These are phyloP conservation scores for Malus hybrid DNA, from an alignment of 331 rosid species.

Conservation along the genomic window DNA sequence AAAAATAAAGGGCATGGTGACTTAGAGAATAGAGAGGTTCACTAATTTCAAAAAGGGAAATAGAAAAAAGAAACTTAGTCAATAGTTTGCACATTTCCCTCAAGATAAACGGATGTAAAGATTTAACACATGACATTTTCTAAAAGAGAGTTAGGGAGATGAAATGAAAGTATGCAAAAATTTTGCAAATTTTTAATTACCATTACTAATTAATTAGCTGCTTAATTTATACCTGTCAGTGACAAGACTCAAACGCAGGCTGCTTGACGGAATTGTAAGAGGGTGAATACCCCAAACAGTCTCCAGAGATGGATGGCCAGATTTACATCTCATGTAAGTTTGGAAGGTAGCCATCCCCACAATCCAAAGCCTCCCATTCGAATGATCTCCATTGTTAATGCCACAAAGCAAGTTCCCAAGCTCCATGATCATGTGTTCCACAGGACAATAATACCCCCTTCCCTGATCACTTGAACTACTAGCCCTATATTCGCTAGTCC, in stretches of 20 bases:
- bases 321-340: constrained; percentile 76
- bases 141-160: constrained; percentile 5
- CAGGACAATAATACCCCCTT: constrained; percentile 50
- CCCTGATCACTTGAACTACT: constrained; percentile 25
- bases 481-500: constrained; percentile 46
- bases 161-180: constrained; percentile 7
- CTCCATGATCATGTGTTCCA: constrained; percentile 79
- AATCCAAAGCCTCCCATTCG: constrained; percentile 53
- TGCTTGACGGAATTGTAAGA: constrained; percentile 65
- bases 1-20: neutral
- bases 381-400: constrained; percentile 18
- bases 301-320: constrained; percentile 64
- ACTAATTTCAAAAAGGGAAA: neutral
- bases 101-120: neutral
- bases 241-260: constrained; percentile 65
- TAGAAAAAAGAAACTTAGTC: neutral
- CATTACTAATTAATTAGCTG: neutral
- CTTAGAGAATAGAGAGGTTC: neutral
- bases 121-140: constrained; percentile 9
- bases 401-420: constrained; percentile 68
- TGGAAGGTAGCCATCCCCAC: constrained; percentile 81
- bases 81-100: neutral
- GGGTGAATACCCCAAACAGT: constrained; percentile 76
- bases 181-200: constrained; percentile 6
- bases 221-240: constrained; percentile 40